phyloP scores from a whole-genome alignment of 2,329 filamentous ascomycete genomes.

The Aspergillus awamori region DNA sequence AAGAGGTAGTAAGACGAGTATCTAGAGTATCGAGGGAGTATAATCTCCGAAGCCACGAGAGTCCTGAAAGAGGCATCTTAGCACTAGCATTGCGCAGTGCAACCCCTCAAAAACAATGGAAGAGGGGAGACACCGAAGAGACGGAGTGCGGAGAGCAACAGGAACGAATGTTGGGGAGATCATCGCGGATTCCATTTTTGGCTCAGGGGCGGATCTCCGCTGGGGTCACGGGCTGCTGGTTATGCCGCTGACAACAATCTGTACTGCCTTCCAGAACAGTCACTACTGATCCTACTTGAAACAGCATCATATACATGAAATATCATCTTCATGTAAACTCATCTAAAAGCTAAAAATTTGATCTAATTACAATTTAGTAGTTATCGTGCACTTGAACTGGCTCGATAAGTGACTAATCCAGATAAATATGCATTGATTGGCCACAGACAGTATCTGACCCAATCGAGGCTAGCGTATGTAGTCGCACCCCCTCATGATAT shows the following conservation, averaged over 20 bases:
- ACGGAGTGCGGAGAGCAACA: slow-evolving; percentile 15
- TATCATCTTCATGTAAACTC: too few relatives aligned
- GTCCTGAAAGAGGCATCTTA: slow-evolving; percentile 47
- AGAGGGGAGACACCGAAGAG: slow-evolving; percentile 8
- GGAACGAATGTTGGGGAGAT: slow-evolving; percentile 5
- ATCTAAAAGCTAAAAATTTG: not conserved
- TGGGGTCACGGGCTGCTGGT: not conserved
- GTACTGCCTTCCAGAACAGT: not conserved
- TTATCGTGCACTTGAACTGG: not conserved
- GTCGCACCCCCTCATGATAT: slow-evolving; percentile 1
- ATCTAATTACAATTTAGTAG: not conserved
- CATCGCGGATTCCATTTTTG: slow-evolving; percentile 15
- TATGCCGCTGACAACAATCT: not conserved
- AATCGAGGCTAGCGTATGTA: not conserved
- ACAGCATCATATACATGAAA: too few relatives aligned
- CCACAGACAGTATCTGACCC: not conserved
- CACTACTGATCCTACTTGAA: too few relatives aligned
- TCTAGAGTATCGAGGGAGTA: slow-evolving; percentile 71
- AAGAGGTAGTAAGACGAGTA: slow-evolving; percentile 71
- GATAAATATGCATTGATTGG: not conserved
- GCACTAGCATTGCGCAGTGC: slow-evolving; percentile 34
- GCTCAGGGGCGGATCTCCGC: slow-evolving; percentile 24
- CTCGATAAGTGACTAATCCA: not conserved
- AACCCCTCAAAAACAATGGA: slow-evolving; percentile 16
- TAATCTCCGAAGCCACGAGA: slow-evolving; percentile 55